Conservation (phyloP, 495 filamentous ascomycete species). For the Acidomyces sp. region DNA sequence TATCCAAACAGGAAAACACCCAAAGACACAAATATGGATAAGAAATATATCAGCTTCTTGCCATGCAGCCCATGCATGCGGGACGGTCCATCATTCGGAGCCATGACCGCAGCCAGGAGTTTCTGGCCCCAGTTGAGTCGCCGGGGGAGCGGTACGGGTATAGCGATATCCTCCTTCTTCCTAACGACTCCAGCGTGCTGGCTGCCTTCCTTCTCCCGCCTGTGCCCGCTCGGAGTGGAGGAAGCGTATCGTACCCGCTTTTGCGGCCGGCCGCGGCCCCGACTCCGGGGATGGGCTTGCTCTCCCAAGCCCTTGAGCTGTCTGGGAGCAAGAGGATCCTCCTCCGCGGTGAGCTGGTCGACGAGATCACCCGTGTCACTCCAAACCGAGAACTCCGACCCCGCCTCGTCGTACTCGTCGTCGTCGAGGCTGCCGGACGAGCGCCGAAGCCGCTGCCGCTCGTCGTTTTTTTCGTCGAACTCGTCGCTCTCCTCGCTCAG, state of each 20-base stretch:
- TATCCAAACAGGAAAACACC: conserved; percentile 97
- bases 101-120: conserved; percentile 70
- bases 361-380: conserved; percentile 87
- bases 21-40: conserved; percentile 93
- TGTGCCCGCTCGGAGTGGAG: too few relatives aligned
- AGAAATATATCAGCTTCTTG: conserved; percentile 95
- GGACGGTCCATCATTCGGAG: conserved; percentile 50
- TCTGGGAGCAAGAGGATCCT: conserved; percentile 45
- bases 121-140: conserved; percentile 51
- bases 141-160: conserved; percentile 55
- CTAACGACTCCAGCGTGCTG: conserved; percentile 41
- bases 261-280: too few relatives aligned
- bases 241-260: too few relatives aligned
- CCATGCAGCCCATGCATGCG: conserved; percentile 84
- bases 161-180: conserved; percentile 60
- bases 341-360: conserved; percentile 74
- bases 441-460: conserved; percentile 23
- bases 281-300: too few relatives aligned
- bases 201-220: conserved; percentile 26
- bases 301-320: conserved; percentile 17
- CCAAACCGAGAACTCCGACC: conserved; percentile 73
- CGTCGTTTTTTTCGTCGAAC: conserved; percentile 36
- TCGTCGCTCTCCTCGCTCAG: conserved; percentile 13
- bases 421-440: conserved; percentile 29
- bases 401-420: too few relatives aligned